Evolutionary conservation across 2,329 filamentous ascomycete genomes (phyloP), one percentile per base, ranked within the genome.

Genomic region (Tolypocladium paradoxum): DNA sequence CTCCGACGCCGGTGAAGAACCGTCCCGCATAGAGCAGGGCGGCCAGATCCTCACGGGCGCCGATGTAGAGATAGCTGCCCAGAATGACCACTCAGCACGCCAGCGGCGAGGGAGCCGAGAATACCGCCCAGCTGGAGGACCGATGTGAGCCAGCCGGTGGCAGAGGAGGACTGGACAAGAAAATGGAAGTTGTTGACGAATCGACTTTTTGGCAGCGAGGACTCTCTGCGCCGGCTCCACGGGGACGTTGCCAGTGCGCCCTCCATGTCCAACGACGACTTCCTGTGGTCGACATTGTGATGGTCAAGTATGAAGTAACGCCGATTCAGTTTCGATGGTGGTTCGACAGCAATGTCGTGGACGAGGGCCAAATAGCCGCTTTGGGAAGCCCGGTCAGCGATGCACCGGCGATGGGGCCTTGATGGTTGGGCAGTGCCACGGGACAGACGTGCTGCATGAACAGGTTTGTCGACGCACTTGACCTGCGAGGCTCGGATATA

Each of bases 101-200:
- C 76, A 2, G 74, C 69, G 0, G 70, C 65, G 2, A 78, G 61
- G 2, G 75, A 74, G 2, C 76, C 76, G 5, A 76, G 50, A n/a
- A 75, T 73, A 57, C 74, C 75, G 4, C 74, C 74, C 0, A 78
- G 68, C 54, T 78, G 75, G 0, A 78, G 66, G n/a, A 77, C 63
- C 0, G 74, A 77, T 0, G 75, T 78, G 48, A 77, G 66, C 75
- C 75, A 78, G 6, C 76, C 76, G 0, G 71, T 75, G 0, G 73
- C 73, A 27, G 69, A 69, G 18, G 74, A 70, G 0, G 74, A 76
- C 8, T 67, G 54, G 37, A 75, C 70, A 9, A 78, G 70, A 0
- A 68, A 66, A 0, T 76, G 76, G 59, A 79, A 79, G 56, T 75
- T 73, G 36, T 70, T 62, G 11, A 65, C 71, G 63, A 79, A 80